Conservation (phyloP, 2,329 filamentous ascomycete species). For the Amphichorda felina region DNA sequence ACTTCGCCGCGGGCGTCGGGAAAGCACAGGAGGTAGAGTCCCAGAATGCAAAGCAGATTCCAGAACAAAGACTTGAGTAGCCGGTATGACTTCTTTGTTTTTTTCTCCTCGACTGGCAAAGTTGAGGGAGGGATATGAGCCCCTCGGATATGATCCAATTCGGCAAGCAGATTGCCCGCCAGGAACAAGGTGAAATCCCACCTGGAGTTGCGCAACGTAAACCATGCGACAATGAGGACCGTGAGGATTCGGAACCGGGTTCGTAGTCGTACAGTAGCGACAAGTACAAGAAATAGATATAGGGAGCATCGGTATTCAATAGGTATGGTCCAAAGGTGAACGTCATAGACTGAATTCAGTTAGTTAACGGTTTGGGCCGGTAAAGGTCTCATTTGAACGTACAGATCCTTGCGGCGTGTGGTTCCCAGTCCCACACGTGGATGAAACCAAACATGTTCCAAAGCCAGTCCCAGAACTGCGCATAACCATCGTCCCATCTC, state of each 20-base stretch:
- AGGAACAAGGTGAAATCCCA: conserved; percentile 47
- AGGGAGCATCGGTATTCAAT: conserved; percentile 48
- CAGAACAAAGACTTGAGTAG: conserved; percentile 17
- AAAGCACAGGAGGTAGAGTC: conserved; percentile 37
- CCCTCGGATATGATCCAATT: conserved; percentile 37
- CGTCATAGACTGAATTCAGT: conserved; percentile 30
- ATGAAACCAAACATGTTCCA: conserved; percentile 36
- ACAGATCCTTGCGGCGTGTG: conserved; percentile 32
- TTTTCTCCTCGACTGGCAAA: conserved; percentile 12
- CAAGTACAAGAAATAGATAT: conserved; percentile 39
- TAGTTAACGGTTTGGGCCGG: conserved; percentile 9
- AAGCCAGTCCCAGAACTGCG: conserved; percentile 33
- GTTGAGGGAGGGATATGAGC: conserved; percentile 23
- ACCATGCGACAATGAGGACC: conserved; percentile 27
- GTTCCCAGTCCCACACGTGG: conserved; percentile 38
- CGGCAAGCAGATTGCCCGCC: conserved; percentile 40
- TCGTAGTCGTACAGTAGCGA: conserved; percentile 35
- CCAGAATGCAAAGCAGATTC: conserved; percentile 29
- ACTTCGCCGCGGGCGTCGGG: conserved; percentile 26
- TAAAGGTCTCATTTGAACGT: conserved; percentile 9
- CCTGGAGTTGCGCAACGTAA: conserved; percentile 31
- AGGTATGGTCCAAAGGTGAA: conserved; percentile 52
- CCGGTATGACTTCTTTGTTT: neutral
- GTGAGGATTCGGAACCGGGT: conserved; percentile 26
- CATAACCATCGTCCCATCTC: conserved; percentile 20